Base-by-base conservation (phyloP, 2,329 filamentous ascomycete species). In the Clarireedia homoeocarpa region DNA sequence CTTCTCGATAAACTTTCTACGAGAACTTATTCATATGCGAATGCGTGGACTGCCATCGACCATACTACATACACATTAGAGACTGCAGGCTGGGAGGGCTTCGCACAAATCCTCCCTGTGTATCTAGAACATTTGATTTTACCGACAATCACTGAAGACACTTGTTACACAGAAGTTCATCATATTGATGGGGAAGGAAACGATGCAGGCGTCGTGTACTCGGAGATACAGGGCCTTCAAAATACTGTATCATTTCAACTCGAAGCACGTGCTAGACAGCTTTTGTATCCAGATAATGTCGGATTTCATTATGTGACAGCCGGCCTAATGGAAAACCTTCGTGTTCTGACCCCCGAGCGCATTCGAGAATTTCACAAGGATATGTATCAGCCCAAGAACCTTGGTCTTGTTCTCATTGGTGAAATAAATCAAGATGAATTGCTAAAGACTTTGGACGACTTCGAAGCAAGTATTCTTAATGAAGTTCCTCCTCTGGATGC, bases 291-390 rank as follows among this genome's bases (percentile, higher is more conserved):
- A 0, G 84, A 94, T 70, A 87, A 89, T 48, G 84, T 95, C 55
- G 94, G 94, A 2, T 99, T 96, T 69, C 85, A 92, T 57, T 97
- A 96, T 65, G 94, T 99, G 73, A 99, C 94, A n/a, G 94, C 94
- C 12, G 94, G 94, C 14, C 90, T 96, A 86, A 95, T 95, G 75
- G 89, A 96, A 65, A 87, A 91, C 36, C 78, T 99, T 50, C 85
- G 94, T 44, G 84, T 91, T 3, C 75, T 99, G 48, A 94, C 90
- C 0, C 84, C 91, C 1, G 88, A 96, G 52, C 85, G 91, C 40
- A 99, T 99, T 62, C 85, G 94, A n/a, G 83, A 86, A 57, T 99
- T 97, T 66, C 94, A 99, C 71, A 85, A 85, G 60, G 88, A 91
- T 61, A 97, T 99, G 92, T 99, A 99, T 68, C 92, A 97, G 70